Percentiles rank a stretch among this genome's conserved stretches.
Conservation (phyloP, 805 yeast species). For the Blastobotrys robertii region DNA sequence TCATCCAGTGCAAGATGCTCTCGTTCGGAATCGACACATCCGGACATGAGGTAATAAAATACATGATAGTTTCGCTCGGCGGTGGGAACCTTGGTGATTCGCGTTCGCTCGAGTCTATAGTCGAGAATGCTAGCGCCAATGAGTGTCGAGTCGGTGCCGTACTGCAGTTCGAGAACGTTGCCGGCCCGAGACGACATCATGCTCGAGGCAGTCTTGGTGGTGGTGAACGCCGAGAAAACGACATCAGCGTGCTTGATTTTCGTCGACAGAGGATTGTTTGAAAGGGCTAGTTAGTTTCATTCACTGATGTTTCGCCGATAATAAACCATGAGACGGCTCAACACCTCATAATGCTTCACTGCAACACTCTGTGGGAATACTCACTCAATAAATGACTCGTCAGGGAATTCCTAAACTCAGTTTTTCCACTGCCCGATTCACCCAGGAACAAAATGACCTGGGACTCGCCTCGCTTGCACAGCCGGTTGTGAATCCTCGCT, state of each 20-base stretch:
- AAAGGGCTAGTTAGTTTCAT: conserved; percentile 16
- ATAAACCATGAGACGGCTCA: no score
- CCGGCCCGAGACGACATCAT: conserved; percentile 43
- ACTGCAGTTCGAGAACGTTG: conserved; percentile 44
- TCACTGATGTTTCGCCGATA: no score
- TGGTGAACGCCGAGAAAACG: conserved; percentile 30
- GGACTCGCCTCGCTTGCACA: conserved; percentile 28
- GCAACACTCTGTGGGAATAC: conserved; percentile 4
- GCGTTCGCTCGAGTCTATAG: conserved; percentile 45
- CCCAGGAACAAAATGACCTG: conserved; percentile 32
- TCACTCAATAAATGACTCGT: conserved; percentile 22
- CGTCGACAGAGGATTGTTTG: conserved; percentile 28
- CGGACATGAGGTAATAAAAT: conserved; percentile 46
- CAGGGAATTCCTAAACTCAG: conserved; percentile 28
- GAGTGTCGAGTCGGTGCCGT: conserved; percentile 35
- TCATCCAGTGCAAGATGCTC: conserved; percentile 33
- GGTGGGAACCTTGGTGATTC: conserved; percentile 41
- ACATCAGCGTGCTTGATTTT: conserved; percentile 27
- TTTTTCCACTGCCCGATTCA: conserved; percentile 32
- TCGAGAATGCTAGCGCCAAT: conserved; percentile 47
- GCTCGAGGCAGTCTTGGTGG: conserved; percentile 29
- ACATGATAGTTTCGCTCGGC: conserved; percentile 52
- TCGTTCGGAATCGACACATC: conserved; percentile 34
- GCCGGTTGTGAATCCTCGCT: conserved; percentile 29
- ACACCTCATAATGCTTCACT: no score